These are phyloP conservation scores for Russula olivacea DNA, from an alignment of 768 basidiomycete genomes.

Conservation along the genomic window DNA sequence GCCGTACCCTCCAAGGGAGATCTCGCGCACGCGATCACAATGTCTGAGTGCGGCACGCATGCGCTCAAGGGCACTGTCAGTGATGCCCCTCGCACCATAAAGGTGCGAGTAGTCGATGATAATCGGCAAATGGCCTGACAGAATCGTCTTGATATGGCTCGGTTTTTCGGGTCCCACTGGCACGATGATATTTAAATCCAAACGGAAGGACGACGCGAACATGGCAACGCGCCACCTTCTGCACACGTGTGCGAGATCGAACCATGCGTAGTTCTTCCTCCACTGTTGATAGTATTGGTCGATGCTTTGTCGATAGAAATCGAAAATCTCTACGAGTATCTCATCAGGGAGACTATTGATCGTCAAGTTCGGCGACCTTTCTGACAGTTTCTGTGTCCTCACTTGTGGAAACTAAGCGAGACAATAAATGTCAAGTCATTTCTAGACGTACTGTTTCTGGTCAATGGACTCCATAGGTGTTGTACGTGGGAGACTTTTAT, in stretches of 20 bases:
- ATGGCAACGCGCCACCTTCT: background rate
- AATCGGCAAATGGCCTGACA: background rate
- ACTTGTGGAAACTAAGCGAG: background rate
- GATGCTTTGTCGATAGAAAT: background rate
- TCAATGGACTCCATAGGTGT: no score
- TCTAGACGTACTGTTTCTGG: background rate
- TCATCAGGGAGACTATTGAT: no score
- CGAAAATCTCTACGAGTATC: background rate
- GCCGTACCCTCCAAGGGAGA: background rate
- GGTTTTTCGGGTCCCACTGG: background rate
- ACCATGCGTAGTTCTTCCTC: background rate
- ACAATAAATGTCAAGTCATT: background rate
- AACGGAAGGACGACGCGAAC: background rate
- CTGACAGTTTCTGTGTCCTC: no score
- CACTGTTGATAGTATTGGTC: no score
- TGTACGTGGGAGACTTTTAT: no score
- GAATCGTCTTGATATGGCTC: background rate
- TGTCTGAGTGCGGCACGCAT: background rate
- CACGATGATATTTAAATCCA: background rate
- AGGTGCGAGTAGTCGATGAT: no score
- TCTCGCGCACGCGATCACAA: background rate
- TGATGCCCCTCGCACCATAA: no score
- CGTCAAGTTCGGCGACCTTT: no score
- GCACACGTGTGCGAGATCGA: slow-evolving; percentile 3
- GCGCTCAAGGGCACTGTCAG: background rate